Evolutionary conservation across 352 stramenopile species (phyloP).

Genomic region (Pythium apleroticum): DNA sequence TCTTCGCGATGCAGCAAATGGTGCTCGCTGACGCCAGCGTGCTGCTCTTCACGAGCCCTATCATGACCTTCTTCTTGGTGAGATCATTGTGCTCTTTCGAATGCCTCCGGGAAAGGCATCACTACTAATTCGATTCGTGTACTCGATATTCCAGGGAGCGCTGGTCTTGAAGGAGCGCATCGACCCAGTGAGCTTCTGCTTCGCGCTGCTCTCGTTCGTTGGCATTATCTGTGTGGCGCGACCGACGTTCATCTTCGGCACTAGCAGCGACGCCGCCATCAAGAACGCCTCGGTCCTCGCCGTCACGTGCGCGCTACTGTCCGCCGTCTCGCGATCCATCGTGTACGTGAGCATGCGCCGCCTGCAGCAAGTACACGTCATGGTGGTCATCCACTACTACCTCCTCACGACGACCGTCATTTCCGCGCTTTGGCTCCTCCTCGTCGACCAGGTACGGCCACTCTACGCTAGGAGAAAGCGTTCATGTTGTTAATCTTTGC

Average conservation of each 20-base stretch:
- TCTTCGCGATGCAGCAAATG: slow-evolving; percentile 59
- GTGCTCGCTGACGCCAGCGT: slow-evolving; percentile 62
- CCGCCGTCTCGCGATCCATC: slow-evolving; percentile 34
- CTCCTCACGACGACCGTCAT: slow-evolving; percentile 42
- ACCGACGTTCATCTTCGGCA: slow-evolving; percentile 48
- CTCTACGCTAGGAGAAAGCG: background rate
- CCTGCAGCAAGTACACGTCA: slow-evolving; percentile 46
- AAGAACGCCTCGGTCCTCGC: slow-evolving; percentile 34
- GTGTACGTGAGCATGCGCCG: slow-evolving; percentile 46
- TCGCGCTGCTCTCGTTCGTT: slow-evolving; percentile 41
- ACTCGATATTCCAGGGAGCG: slow-evolving; percentile 28
- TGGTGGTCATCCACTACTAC: slow-evolving; percentile 69
- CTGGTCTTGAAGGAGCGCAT: slow-evolving; percentile 46
- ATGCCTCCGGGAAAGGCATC: too few relatives aligned
- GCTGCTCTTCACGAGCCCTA: slow-evolving; percentile 63
- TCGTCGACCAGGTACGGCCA: slow-evolving; percentile 8
- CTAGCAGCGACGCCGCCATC: slow-evolving; percentile 23
- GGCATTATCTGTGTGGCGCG: slow-evolving; percentile 48
- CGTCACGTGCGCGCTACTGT: slow-evolving; percentile 32
- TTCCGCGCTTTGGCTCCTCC: slow-evolving; percentile 25
- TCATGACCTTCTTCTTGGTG: slow-evolving; percentile 64
- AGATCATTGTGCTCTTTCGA: background rate
- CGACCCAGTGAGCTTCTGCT: slow-evolving; percentile 31
- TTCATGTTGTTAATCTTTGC: background rate
- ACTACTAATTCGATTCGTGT: too few relatives aligned